These are phyloP conservation scores for Kalmanozyma brasiliensis DNA, from an alignment of 1,284 basidiomycete species.

Conservation along the genomic window DNA sequence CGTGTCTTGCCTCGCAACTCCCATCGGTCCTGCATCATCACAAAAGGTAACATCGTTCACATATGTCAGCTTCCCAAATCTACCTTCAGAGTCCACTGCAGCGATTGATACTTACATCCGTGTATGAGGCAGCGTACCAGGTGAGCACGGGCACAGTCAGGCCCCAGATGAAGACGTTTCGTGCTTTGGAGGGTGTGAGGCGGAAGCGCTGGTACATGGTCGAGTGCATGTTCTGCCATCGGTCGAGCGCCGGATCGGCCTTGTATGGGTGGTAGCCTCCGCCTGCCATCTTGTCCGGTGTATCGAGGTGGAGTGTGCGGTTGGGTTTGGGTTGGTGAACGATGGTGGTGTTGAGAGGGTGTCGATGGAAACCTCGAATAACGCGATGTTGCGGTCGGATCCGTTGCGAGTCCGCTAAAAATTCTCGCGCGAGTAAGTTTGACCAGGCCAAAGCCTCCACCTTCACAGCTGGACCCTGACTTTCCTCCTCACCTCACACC, in stretches of 20 bases:
- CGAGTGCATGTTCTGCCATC: slow-evolving; percentile 64
- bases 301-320: background rate
- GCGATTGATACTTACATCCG: slow-evolving; percentile 52
- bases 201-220: slow-evolving; percentile 65
- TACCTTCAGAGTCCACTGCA: background rate
- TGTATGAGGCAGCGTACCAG: slow-evolving; percentile 48
- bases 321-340: background rate
- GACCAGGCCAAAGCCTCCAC: slow-evolving; percentile 14
- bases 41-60: no score
- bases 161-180: slow-evolving; percentile 51
- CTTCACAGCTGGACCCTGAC: slow-evolving; percentile 14
- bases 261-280: slow-evolving; percentile 62
- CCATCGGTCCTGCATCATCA: slow-evolving; percentile 48
- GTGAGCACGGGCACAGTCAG: slow-evolving; percentile 50
- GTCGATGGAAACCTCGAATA: slow-evolving; percentile 17
- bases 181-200: slow-evolving; percentile 53
- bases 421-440: slow-evolving; percentile 23
- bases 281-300: slow-evolving; percentile 63
- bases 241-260: slow-evolving; percentile 63
- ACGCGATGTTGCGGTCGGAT: slow-evolving; percentile 29
- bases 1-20: slow-evolving; percentile 57
- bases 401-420: slow-evolving; percentile 7
- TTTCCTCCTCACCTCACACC: background rate
- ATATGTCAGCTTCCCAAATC: background rate
- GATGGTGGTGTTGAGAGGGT: slow-evolving; percentile 6